Evolutionary conservation across 305 asterid genomes (phyloP).

Genomic region (Fraxinus nigra): DNA sequence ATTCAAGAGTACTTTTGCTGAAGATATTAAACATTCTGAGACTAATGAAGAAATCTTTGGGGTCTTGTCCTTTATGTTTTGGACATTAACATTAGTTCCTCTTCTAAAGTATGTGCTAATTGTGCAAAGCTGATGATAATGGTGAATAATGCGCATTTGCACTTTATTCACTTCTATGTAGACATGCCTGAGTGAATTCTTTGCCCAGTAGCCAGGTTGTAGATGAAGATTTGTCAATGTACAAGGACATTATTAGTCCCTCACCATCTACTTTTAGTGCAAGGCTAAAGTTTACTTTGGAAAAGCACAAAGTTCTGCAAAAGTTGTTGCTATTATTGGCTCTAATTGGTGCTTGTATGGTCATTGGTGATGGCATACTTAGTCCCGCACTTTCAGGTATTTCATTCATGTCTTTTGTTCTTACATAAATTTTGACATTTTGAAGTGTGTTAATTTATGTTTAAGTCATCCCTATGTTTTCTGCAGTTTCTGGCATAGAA

Average conservation of each 20-base stretch:
- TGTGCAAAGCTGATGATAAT: slow-evolving; percentile 88
- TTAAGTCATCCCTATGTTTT: slow-evolving; percentile 25
- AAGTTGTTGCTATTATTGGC: slow-evolving; percentile 72
- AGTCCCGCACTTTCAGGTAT: slow-evolving; percentile 84
- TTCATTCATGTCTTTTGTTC: not conserved
- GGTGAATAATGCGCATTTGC: slow-evolving; percentile 99
- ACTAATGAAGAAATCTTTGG: slow-evolving; percentile 92
- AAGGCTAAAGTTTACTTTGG: slow-evolving; percentile 60
- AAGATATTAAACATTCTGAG: slow-evolving; percentile 77
- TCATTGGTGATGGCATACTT: slow-evolving; percentile 90
- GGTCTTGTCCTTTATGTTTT: slow-evolving; percentile 72
- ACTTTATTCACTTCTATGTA: slow-evolving; percentile 71
- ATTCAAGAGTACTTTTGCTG: slow-evolving; percentile 83
- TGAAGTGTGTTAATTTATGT: slow-evolving; percentile 2
- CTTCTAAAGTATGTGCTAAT: slow-evolving; percentile 78
- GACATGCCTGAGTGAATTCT: slow-evolving; percentile 80
- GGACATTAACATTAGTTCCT: slow-evolving; percentile 86
- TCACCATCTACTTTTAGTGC: slow-evolving; percentile 50
- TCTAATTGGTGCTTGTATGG: slow-evolving; percentile 93
- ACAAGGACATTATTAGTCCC: slow-evolving; percentile 52
- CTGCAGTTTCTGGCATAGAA: slow-evolving; percentile 91
- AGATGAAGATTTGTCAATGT: slow-evolving; percentile 68
- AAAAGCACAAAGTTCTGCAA: slow-evolving; percentile 63
- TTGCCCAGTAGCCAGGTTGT: slow-evolving; percentile 79
- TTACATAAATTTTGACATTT: not conserved